phyloP scores from a whole-genome alignment of 2,329 filamentous ascomycete species.

The Clarireedia hainanense region DNA sequence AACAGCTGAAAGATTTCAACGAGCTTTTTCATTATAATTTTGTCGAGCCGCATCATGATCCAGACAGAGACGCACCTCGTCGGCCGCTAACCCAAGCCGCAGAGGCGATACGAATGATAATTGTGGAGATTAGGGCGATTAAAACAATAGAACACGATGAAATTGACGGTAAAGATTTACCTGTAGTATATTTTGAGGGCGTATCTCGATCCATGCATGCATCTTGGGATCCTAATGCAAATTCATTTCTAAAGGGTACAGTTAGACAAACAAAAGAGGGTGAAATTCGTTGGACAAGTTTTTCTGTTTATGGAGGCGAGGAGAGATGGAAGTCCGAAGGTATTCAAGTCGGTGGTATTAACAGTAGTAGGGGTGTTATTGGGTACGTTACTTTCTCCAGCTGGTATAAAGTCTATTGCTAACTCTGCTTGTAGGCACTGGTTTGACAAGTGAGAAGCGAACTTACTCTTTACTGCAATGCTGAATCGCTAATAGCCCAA shows the following conservation, averaged over 20 bases:
- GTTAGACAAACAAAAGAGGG: conserved; percentile 61
- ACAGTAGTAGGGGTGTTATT: conserved; percentile 58
- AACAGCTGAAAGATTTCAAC: conserved; percentile 47
- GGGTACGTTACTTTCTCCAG: conserved; percentile 32
- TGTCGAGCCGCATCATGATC: conserved; percentile 34
- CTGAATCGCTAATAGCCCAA: background rate
- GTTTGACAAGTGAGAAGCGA: conserved; percentile 58
- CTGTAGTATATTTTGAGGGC: conserved; percentile 63
- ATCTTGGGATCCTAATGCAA: conserved; percentile 60
- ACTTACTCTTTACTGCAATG: background rate
- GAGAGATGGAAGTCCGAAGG: conserved; percentile 72
- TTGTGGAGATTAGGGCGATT: conserved; percentile 58
- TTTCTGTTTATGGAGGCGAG: conserved; percentile 54
- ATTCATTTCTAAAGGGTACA: conserved; percentile 55
- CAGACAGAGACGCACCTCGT: conserved; percentile 35
- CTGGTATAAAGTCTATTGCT: background rate
- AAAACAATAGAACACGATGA: conserved; percentile 49
- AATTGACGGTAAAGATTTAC: conserved; percentile 48
- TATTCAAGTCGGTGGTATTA: conserved; percentile 62
- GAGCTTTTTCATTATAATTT: conserved; percentile 72
- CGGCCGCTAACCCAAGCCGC: conserved; percentile 48
- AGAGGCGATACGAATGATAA: conserved; percentile 64
- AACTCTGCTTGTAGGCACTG: conserved; percentile 40
- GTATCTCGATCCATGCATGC: conserved; percentile 53
- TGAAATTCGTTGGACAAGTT: conserved; percentile 67